Conservation (phyloP, 805 yeast species). For the Kodamaea hsintzibuensis region DNA sequence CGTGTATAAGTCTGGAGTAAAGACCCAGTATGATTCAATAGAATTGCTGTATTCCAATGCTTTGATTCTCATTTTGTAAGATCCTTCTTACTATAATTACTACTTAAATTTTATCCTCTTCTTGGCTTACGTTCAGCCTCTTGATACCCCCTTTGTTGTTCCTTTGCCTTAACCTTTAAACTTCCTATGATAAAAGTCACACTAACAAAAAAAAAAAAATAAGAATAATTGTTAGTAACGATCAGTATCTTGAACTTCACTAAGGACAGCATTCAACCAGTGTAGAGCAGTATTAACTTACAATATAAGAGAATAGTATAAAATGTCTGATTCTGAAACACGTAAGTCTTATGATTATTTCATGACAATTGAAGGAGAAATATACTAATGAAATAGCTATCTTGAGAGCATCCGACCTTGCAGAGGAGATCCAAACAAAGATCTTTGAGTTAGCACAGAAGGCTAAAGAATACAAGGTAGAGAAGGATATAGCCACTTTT, state of each 20-base stretch:
- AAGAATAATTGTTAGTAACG: not conserved
- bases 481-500: slow-evolving; percentile 64
- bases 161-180: no score
- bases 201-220: not conserved
- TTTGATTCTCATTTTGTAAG: no score
- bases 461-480: slow-evolving; percentile 45
- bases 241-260: not conserved
- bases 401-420: slow-evolving; percentile 45
- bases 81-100: no score
- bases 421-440: slow-evolving; percentile 53
- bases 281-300: not conserved
- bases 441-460: slow-evolving; percentile 49
- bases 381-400: slow-evolving; percentile 28
- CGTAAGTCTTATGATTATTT: not conserved
- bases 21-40: no score
- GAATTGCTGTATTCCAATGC: no score
- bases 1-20: not conserved
- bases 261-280: not conserved
- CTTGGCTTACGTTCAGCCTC: no score
- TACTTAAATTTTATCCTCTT: no score
- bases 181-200: not conserved
- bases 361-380: not conserved
- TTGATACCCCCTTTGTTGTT: no score
- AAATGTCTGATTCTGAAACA: slow-evolving; percentile 7
- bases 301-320: not conserved